Evolutionary conservation across 352 stramenopile genomes (phyloP).

Genomic region (Phytophthora sp.): DNA sequence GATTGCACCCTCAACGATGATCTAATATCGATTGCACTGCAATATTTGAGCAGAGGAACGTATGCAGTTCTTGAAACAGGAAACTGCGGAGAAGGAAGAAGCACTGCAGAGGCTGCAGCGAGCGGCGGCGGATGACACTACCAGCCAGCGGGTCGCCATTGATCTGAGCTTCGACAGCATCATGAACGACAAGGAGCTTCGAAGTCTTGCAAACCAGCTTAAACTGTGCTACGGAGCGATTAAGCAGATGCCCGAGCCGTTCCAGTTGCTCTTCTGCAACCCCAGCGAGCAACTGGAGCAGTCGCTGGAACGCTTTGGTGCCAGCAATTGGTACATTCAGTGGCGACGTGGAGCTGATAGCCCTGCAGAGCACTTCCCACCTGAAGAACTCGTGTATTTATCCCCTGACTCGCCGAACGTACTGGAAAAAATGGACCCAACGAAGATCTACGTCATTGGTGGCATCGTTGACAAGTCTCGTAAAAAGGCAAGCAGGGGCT

Average conservation of each 20-base stretch:
- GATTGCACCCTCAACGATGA: background rate
- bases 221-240: slow-evolving; percentile 75
- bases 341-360: slow-evolving; percentile 44
- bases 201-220: slow-evolving; percentile 76
- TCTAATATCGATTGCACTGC: background rate
- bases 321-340: slow-evolving; percentile 64
- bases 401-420: slow-evolving; percentile 78
- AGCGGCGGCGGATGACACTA: slow-evolving; percentile 21
- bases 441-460: slow-evolving; percentile 83
- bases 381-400: slow-evolving; percentile 68
- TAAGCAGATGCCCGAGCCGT: slow-evolving; percentile 69
- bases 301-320: slow-evolving; percentile 67
- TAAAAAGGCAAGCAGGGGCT: slow-evolving; percentile 45
- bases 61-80: slow-evolving; percentile 47
- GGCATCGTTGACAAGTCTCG: slow-evolving; percentile 84
- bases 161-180: slow-evolving; percentile 80
- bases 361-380: slow-evolving; percentile 44
- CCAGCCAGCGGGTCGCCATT: slow-evolving; percentile 57
- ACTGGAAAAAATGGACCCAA: slow-evolving; percentile 55
- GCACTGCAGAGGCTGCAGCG: slow-evolving; percentile 36
- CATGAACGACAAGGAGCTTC: slow-evolving; percentile 87
- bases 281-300: slow-evolving; percentile 51
- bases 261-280: slow-evolving; percentile 69
- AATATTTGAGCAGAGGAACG: slow-evolving; percentile 52
- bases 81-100: slow-evolving; percentile 42